Percentiles rank a stretch among this genome's conserved stretches.
Conservation (phyloP, 2,329 filamentous ascomycete species). For the Fusarium lateritium region DNA sequence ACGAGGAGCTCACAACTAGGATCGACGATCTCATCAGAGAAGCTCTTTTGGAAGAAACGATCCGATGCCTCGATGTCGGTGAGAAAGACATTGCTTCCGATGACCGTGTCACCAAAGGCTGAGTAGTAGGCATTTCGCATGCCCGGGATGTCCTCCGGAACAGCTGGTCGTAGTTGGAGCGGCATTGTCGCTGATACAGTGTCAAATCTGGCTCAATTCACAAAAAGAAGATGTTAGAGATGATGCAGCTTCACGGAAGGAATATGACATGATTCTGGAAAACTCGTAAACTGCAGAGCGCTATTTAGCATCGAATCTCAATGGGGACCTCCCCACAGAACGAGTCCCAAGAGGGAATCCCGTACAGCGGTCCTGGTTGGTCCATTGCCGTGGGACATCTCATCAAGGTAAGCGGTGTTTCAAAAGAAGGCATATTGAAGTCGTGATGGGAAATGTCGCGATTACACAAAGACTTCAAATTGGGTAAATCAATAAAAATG, state of each 20-base stretch:
- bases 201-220: background rate
- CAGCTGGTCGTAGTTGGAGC: constrained; percentile 57
- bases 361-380: constrained; percentile 17
- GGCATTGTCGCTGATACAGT: constrained; percentile 36
- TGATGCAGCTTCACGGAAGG: background rate
- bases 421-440: background rate
- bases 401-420: background rate
- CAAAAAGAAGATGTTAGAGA: background rate
- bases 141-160: constrained; percentile 56
- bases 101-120: constrained; percentile 59
- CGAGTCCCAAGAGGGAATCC: constrained; percentile 20
- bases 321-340: constrained; percentile 16
- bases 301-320: constrained; percentile 4
- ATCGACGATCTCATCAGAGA: constrained; percentile 59
- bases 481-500: too few species aligned
- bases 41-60: constrained; percentile 55
- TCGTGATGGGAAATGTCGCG: too few species aligned
- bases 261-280: background rate
- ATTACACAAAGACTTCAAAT: too few species aligned
- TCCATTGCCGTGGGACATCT: background rate
- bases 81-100: constrained; percentile 58
- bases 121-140: constrained; percentile 62
- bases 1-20: constrained; percentile 58
- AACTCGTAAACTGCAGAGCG: background rate
- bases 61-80: constrained; percentile 42